These are phyloP conservation scores for Didymella segeticola DNA, from an alignment of 2,329 filamentous ascomycete species.

Conservation along the genomic window DNA sequence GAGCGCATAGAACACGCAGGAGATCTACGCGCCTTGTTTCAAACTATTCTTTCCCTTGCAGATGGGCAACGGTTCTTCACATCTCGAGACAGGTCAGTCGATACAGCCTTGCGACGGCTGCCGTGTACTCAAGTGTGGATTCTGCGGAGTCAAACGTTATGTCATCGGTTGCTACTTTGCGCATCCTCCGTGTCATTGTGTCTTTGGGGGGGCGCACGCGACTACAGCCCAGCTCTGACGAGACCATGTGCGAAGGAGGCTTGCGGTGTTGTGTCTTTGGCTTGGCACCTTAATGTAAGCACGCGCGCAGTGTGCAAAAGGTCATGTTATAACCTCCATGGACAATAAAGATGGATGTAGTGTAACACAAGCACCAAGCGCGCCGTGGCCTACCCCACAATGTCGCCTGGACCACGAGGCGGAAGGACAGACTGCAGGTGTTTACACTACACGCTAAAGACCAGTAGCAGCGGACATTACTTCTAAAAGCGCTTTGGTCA, in stretches of 20 bases:
- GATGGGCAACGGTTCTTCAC: background rate
- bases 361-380: slow-evolving; percentile 10
- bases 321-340: slow-evolving; percentile 6
- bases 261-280: slow-evolving; percentile 4
- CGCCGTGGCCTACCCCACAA: slow-evolving; percentile 13
- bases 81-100: background rate
- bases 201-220: slow-evolving; percentile 9
- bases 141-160: background rate
- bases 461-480: slow-evolving; percentile 8
- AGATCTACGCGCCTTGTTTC: slow-evolving; percentile 9
- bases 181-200: background rate
- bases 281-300: slow-evolving; percentile 3
- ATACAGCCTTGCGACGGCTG: background rate
- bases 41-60: slow-evolving; percentile 8
- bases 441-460: slow-evolving; percentile 4
- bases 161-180: slow-evolving; percentile 10
- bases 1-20: background rate
- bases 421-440: background rate
- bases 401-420: slow-evolving; percentile 20
- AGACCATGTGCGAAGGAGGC: background rate
- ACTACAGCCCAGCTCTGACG: background rate
- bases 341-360: slow-evolving; percentile 4
- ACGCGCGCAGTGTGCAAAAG: slow-evolving; percentile 11
- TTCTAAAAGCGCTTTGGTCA: slow-evolving; percentile 2
- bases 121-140: background rate